A percentile compares a stretch with the other conserved stretches of the same genome.
Conservation (phyloP, 352 stramenopile genomes). For the Pythium phragmiticola region DNA sequence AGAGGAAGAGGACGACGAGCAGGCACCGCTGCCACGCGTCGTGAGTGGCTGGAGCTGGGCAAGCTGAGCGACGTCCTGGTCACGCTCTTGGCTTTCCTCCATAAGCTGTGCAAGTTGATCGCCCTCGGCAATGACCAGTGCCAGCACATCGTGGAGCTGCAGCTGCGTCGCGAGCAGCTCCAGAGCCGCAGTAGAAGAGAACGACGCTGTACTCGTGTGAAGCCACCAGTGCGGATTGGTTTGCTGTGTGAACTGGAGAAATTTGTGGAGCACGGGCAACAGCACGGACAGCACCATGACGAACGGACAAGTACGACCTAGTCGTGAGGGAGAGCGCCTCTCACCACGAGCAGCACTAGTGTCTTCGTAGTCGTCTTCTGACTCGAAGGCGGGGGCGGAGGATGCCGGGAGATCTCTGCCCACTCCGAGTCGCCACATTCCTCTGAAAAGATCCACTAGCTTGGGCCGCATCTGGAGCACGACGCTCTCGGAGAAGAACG, state of each 20-base stretch:
- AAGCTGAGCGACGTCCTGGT: conserved; percentile 29
- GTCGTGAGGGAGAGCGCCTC: background rate
- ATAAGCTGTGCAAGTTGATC: conserved; percentile 40
- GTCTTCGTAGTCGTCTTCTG: conserved; percentile 20
- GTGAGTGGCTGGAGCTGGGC: conserved; percentile 9
- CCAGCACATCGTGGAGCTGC: conserved; percentile 45
- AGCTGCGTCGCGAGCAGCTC: conserved; percentile 43
- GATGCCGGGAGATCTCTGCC: background rate
- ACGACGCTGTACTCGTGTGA: background rate
- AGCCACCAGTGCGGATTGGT: conserved; percentile 42
- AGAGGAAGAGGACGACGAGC: conserved; percentile 10
- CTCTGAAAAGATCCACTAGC: conserved; percentile 24
- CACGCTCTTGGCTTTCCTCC: conserved; percentile 39
- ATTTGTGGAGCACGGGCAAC: conserved; percentile 53
- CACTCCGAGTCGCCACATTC: conserved; percentile 8
- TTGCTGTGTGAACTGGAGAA: conserved; percentile 44
- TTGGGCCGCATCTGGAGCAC: conserved; percentile 32
- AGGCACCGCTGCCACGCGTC: background rate
- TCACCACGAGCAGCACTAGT: background rate
- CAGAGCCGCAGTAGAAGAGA: background rate
- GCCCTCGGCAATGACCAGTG: conserved; percentile 30
- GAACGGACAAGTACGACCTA: conserved; percentile 37
- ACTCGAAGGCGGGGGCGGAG: background rate
- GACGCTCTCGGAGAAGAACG: conserved; percentile 23
- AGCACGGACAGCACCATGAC: conserved; percentile 68